Conservation (phyloP, 208 protist species). For the Leishmania lainsoni region DNA sequence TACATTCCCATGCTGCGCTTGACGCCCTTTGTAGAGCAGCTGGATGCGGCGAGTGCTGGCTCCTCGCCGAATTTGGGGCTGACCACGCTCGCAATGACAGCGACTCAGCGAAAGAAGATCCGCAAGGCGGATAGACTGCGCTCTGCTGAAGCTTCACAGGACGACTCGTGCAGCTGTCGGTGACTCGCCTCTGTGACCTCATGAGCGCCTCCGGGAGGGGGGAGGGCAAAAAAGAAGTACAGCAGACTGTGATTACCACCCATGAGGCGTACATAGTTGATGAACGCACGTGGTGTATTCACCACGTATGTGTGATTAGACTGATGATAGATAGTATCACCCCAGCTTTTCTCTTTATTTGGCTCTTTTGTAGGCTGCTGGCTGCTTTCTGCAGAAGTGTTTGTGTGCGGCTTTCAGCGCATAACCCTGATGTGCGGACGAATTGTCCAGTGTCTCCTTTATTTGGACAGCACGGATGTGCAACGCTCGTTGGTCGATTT, state of each 20-base stretch:
- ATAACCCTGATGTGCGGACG: neutral
- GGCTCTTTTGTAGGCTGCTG: neutral
- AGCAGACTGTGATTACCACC: neutral
- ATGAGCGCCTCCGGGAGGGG: neutral
- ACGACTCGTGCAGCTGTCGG: neutral
- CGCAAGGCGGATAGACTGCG: conserved; percentile 2
- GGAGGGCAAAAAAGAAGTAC: neutral
- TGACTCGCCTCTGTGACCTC: neutral
- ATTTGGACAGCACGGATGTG: neutral
- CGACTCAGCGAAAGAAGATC: conserved; percentile 38
- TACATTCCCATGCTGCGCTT: conserved; percentile 43
- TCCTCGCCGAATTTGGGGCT: conserved; percentile 3
- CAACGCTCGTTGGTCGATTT: neutral
- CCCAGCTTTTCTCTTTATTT: neutral
- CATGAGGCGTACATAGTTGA: neutral
- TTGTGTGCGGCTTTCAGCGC: neutral
- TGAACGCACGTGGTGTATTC: neutral
- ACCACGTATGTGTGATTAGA: neutral
- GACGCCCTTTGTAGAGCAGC: conserved; percentile 15
- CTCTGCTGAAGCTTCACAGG: conserved; percentile 12
- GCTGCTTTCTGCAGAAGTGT: neutral
- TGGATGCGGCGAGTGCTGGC: conserved; percentile 5
- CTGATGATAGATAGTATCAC: neutral
- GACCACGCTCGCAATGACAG: conserved; percentile 24
- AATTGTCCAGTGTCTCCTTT: neutral